Base-by-base conservation (phyloP, 352 stramenopile genomes). In the Phytophthora syringae region DNA sequence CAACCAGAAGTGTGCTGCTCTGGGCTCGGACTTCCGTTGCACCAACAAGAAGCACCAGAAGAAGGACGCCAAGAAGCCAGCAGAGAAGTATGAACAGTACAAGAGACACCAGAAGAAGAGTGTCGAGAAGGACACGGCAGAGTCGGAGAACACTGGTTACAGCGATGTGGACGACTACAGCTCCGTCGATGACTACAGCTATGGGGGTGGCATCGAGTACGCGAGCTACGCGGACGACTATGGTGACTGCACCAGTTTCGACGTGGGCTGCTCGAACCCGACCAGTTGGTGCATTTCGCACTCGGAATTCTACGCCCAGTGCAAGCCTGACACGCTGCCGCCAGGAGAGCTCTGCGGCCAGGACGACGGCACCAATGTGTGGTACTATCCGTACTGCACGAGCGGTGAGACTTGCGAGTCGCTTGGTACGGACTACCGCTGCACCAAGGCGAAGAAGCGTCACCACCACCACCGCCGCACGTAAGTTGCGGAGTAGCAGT, bases 301-400 rank as follows among this genome's bases (percentile, higher is more conserved):
- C 66, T 78, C 70, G 34, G 16, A 21, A 10, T 54, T 52, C 12
- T 76, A 76, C 67, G 43, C 66, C 12, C 61, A 79, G 52, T 79
- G 67, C 67, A 79, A 76, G 54, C 71, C 71, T 1, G 44, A 39
- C 10, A 70, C 53, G 16, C 67, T 79, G 7, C 48, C 57, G 3
- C 21, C 47, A 12, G 66, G 67, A 12, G 62, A 73, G 42, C 22
- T 79, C 27, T 79, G 71, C 37, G 71, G 71, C 36, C 71, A 79
- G 43, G 20, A 70, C 10, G 63, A 76, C 7, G 67, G 54, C 44
- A 67, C 52, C 5, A 76, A 71, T 2, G 54, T 56, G 25, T 79
- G 71, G 71, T 40, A 60, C 52, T 79, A 79, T 48, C 61, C 70
- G 9, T 52, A 62, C 44, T 79, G 71, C 47, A 36, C 64, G 1